Evolutionary conservation across 371 early-diverging fungal genomes (phyloP).

Genomic region (Entomophthora muscae): DNA sequence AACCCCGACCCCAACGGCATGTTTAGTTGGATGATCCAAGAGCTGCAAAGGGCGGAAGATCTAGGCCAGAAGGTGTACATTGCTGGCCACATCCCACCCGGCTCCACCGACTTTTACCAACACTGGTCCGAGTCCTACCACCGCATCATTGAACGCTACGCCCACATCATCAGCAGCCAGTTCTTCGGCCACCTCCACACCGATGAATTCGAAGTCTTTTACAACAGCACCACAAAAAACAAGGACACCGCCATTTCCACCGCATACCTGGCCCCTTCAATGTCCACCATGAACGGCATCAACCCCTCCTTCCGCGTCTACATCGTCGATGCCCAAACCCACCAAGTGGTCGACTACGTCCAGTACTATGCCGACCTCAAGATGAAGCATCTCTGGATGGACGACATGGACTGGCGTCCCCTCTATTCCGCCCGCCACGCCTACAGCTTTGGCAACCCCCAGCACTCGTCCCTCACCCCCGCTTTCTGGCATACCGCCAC

Average conservation of each 20-base stretch:
- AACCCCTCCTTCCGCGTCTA: constrained; percentile 12
- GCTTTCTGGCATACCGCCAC: constrained; percentile 4
- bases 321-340: constrained; percentile 7
- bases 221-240: neutral
- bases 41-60: constrained; percentile 9
- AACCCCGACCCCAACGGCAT: constrained; percentile 10
- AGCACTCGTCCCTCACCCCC: neutral
- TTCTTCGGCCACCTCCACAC: constrained; percentile 12
- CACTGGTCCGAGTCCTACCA: constrained; percentile 2
- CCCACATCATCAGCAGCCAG: constrained; percentile 10
- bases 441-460: neutral
- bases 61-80: constrained; percentile 10
- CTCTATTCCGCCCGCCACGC: constrained; percentile 8
- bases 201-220: constrained; percentile 11
- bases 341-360: constrained; percentile 11
- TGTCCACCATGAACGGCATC: constrained; percentile 9
- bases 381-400: neutral
- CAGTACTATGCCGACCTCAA: constrained; percentile 10
- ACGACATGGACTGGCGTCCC: constrained; percentile 8
- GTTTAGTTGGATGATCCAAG: constrained; percentile 11
- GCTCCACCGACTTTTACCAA: constrained; percentile 6
- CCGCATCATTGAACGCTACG: constrained; percentile 9
- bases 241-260: neutral
- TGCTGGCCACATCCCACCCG: constrained; percentile 4
- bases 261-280: constrained; percentile 11